These are phyloP conservation scores for Dichomitus squalens DNA, from an alignment of 1,284 basidiomycete genomes.

Conservation along the genomic window DNA sequence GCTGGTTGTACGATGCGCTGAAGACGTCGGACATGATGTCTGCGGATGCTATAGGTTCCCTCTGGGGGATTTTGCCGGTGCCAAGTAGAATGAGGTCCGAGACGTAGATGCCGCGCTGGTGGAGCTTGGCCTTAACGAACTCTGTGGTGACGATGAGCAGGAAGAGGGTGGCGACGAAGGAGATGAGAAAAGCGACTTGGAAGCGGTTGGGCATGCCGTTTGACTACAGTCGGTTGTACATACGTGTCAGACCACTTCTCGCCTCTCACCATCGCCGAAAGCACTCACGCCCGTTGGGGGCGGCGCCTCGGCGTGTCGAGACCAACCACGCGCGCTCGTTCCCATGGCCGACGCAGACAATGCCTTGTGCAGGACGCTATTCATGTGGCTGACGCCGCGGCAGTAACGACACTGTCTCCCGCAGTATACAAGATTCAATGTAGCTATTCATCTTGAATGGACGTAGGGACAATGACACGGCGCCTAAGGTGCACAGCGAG, in stretches of 20 bases:
- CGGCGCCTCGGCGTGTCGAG: too few relatives aligned
- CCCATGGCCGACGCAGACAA: too few relatives aligned
- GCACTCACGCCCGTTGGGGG: too few relatives aligned
- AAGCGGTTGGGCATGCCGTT: conserved; percentile 42
- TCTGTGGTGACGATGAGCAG: conserved; percentile 47
- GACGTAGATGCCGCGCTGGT: conserved; percentile 57
- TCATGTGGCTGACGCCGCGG: too few relatives aligned
- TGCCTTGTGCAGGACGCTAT: too few relatives aligned
- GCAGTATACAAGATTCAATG: too few relatives aligned
- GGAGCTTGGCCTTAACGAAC: conserved; percentile 46
- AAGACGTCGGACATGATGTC: conserved; percentile 25
- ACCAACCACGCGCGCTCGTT: too few relatives aligned
- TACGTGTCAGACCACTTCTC: conserved; percentile 9
- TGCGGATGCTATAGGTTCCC: conserved; percentile 1
- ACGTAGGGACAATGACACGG: too few relatives aligned
- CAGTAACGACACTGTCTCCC: too few relatives aligned
- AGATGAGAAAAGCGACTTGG: conserved; percentile 54
- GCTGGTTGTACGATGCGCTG: conserved; percentile 33
- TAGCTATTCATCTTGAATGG: too few relatives aligned
- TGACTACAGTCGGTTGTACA: background rate
- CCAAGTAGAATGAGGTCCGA: conserved; percentile 66
- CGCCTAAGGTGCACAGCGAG: too few relatives aligned
- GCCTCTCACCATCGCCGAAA: too few relatives aligned
- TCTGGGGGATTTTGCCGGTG: conserved; percentile 37
- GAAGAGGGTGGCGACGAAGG: conserved; percentile 51